Percentiles rank a stretch among this genome's conserved stretches.
Conservation (phyloP, 1,139 yeast species). For the Saccharomycopsis hybrid region DNA sequence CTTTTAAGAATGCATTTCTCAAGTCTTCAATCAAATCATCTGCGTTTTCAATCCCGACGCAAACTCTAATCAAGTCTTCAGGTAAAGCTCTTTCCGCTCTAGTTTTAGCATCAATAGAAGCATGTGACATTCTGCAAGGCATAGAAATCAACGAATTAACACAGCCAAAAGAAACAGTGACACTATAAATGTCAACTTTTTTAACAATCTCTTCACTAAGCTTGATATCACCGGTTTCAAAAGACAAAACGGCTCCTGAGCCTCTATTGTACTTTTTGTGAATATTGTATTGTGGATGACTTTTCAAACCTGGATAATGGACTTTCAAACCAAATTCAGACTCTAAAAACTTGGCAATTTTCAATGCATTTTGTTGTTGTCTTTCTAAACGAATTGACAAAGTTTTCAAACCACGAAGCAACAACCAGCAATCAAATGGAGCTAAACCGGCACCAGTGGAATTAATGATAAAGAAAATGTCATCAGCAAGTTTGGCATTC, state of each 20-base stretch:
- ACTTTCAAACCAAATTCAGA: slow-evolving; percentile 50
- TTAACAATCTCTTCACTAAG: slow-evolving; percentile 72
- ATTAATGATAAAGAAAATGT: slow-evolving; percentile 69
- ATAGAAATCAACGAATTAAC: slow-evolving; percentile 85
- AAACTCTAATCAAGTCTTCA: slow-evolving; percentile 80
- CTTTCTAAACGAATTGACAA: slow-evolving; percentile 78
- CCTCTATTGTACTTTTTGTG: slow-evolving; percentile 78
- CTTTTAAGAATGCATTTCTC: slow-evolving; percentile 57
- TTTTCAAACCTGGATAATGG: slow-evolving; percentile 75
- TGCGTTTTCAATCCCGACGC: slow-evolving; percentile 77
- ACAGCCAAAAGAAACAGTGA: slow-evolving; percentile 91
- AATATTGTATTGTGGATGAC: slow-evolving; percentile 75
- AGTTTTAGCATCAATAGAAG: slow-evolving; percentile 85
- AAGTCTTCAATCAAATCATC: slow-evolving; percentile 56
- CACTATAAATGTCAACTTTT: slow-evolving; percentile 63
- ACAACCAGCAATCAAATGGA: slow-evolving; percentile 87
- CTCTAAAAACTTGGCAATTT: slow-evolving; percentile 68
- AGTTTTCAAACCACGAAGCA: slow-evolving; percentile 81
- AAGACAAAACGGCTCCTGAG: slow-evolving; percentile 81
- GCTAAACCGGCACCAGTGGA: slow-evolving; percentile 88
- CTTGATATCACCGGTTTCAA: slow-evolving; percentile 74
- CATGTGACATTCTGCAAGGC: slow-evolving; percentile 96
- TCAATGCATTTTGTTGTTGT: slow-evolving; percentile 75
- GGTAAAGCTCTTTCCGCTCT: slow-evolving; percentile 86
- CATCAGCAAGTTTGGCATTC: slow-evolving; percentile 55